These are phyloP conservation scores for Cordyceps javanica DNA, from an alignment of 2,329 filamentous ascomycete species.

Conservation along the genomic window DNA sequence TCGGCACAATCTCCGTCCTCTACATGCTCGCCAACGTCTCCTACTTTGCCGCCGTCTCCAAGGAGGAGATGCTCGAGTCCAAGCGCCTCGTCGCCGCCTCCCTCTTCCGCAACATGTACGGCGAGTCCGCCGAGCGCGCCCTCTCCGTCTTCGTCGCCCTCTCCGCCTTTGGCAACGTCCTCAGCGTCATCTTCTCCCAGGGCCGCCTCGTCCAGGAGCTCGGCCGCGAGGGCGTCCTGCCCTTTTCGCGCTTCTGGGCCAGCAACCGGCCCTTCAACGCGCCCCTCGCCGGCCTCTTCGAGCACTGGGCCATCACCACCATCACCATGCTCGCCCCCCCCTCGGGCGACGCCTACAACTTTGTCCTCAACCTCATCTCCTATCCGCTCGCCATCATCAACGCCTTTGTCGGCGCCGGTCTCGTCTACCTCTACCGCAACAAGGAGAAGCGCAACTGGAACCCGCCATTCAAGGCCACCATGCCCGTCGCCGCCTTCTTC, in stretches of 20 bases:
- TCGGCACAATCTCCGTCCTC: slow-evolving; percentile 51
- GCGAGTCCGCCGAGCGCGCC: slow-evolving; percentile 47
- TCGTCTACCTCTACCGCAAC: slow-evolving; percentile 48
- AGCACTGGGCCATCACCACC: slow-evolving; percentile 58
- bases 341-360: slow-evolving; percentile 61
- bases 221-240: slow-evolving; percentile 59
- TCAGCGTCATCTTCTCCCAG: slow-evolving; percentile 63
- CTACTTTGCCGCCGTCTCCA: slow-evolving; percentile 56
- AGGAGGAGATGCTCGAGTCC: slow-evolving; percentile 45
- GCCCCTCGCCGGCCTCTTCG: slow-evolving; percentile 53
- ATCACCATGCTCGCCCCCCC: slow-evolving; percentile 63
- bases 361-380: slow-evolving; percentile 56
- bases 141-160: slow-evolving; percentile 61
- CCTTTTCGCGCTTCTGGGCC: slow-evolving; percentile 56
- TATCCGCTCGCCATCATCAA: slow-evolving; percentile 57
- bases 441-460: slow-evolving; percentile 43
- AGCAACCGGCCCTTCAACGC: slow-evolving; percentile 59
- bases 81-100: slow-evolving; percentile 47
- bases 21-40: slow-evolving; percentile 64
- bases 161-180: slow-evolving; percentile 61
- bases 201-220: slow-evolving; percentile 61
- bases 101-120: slow-evolving; percentile 52
- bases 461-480: slow-evolving; percentile 48
- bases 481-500: slow-evolving; percentile 53
- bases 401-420: slow-evolving; percentile 45